Conservation (phyloP, 2,329 filamentous ascomycete genomes). For the Exutisphaerella laricina region DNA sequence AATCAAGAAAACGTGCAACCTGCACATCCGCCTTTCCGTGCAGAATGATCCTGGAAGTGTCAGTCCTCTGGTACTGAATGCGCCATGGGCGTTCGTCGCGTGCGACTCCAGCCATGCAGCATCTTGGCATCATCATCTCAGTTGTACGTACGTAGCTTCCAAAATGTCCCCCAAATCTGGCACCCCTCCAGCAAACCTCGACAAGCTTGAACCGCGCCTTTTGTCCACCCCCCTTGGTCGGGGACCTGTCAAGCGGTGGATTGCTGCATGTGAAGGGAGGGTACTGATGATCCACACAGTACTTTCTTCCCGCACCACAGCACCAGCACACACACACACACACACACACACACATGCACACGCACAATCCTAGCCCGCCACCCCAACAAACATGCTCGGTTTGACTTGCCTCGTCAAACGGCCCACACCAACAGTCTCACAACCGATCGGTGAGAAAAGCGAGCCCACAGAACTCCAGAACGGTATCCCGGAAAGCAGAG, state of each 20-base stretch:
- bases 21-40: not conserved
- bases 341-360: not conserved
- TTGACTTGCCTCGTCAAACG: not conserved
- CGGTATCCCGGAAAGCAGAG: not conserved
- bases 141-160: too few relatives aligned
- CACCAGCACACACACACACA: not conserved
- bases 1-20: conserved; percentile 4
- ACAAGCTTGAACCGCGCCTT: not conserved
- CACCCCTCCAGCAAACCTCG: too few relatives aligned
- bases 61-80: conserved; percentile 2
- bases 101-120: conserved; percentile 1
- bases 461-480: not conserved
- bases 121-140: not conserved
- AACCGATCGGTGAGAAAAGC: conserved; percentile 1
- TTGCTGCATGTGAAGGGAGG: conserved; percentile 5
- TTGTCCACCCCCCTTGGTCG: conserved; percentile 6
- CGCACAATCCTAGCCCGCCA: too few relatives aligned
- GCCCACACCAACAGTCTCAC: conserved; percentile 5
- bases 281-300: not conserved
- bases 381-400: too few relatives aligned
- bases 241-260: conserved; percentile 18
- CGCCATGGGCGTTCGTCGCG: conserved; percentile 3
- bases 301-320: not conserved
- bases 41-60: not conserved
- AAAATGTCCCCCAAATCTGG: too few relatives aligned